Evolutionary conservation across 225 moss, liverwort and hornwort genomes (phyloP), one percentile per base, ranked within the genome.

Genomic region (Physcomitrellopsis africana): DNA sequence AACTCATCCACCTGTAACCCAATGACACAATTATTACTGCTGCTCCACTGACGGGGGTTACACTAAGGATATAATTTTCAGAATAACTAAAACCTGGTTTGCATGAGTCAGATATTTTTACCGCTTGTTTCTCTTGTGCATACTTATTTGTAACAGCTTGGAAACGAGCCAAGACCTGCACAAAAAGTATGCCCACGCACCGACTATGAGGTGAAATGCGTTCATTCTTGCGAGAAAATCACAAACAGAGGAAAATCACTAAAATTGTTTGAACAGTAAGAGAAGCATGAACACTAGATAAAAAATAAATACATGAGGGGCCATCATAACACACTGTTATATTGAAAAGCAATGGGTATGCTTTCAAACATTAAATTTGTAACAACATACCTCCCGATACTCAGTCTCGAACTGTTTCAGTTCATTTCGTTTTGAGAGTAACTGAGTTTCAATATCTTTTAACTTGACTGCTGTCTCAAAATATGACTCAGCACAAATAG

Each of bases 381-480:
- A 29, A 51, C 0, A 24, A 10, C 62, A 56, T 58, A 93, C 97
- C 93, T 99, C 99, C 74, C 95, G 92, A 73, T 99, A 99, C 60
- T 99, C 99, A 0, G 69, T 59, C 85, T 99, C 99, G 69, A 99
- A 99, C 73, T 86, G 93, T 68, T 92, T 88, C 27, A 99, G 78
- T 70, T 99, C 99, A 63, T 90, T 92, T 43, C 93, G 89, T 81
- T 99, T 99, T 49, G 83, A 70, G 73, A 99, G 69, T 60, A 99
- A 81, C 77, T 91, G 94, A 67, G 93, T 90, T 81, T 99, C 99
- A 49, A 99, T 86, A 14, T 93, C 93, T 85, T 92, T 93, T 1
- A 99, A 82, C 76, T 84, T 92, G 20, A 89, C 87, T 77, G 80
- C 79, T 65, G 91, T 77, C 62, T 93, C 99, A 60, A 82, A 80